These are phyloP conservation scores for Pseudogymnoascus sp. DNA, from an alignment of 2,329 filamentous ascomycete genomes.

Conservation along the genomic window DNA sequence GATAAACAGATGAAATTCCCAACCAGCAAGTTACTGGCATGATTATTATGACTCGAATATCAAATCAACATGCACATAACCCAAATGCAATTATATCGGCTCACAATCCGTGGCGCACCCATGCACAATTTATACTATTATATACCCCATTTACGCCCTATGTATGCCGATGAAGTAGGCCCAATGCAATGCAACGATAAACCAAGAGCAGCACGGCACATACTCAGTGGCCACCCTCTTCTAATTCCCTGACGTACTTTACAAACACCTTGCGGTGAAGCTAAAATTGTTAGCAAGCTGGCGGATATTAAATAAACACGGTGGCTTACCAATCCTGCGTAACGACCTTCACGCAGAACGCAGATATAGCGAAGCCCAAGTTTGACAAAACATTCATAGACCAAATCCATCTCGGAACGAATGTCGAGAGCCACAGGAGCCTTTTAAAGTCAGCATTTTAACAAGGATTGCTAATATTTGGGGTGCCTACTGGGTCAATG, in stretches of 20 bases:
- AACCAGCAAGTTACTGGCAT: background rate
- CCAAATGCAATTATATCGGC: background rate
- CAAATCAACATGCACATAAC: background rate
- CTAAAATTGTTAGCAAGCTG: constrained; percentile 31
- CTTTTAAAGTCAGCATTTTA: constrained; percentile 29
- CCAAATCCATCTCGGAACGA: constrained; percentile 82
- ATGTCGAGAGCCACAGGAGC: constrained; percentile 85
- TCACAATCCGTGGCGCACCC: background rate
- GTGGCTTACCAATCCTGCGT: constrained; percentile 70
- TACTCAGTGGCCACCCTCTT: constrained; percentile 37
- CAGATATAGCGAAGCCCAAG: constrained; percentile 88
- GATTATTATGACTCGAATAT: background rate
- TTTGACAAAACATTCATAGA: constrained; percentile 95
- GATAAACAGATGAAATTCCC: background rate
- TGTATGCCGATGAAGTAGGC: background rate
- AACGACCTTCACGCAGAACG: constrained; percentile 74
- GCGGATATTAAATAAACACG: background rate
- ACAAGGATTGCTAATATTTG: background rate
- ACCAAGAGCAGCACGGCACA: background rate
- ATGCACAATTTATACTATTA: background rate
- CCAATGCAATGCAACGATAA: background rate
- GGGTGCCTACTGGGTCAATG: constrained; percentile 68
- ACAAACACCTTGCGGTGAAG: constrained; percentile 96
- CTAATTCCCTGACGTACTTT: constrained; percentile 80
- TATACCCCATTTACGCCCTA: background rate